Conservation (phyloP, 441 rosid species). For the Brassica balearica region DNA sequence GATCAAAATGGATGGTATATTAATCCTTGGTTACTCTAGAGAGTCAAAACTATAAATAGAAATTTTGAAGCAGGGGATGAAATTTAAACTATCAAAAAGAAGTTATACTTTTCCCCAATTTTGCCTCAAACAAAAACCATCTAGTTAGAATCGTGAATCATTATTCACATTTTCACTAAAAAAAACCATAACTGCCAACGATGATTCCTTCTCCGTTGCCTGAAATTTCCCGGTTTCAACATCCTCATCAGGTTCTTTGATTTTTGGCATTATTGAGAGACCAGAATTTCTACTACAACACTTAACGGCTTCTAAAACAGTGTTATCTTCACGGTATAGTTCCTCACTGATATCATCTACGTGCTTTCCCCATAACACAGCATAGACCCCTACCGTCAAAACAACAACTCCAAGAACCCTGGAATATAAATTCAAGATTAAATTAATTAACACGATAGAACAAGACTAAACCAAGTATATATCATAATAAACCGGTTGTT, state of each 20-base stretch:
- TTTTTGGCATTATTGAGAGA: conserved; percentile 24
- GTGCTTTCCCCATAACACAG: conserved; percentile 84
- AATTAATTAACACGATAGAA: neutral
- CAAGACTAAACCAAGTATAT: conserved; percentile 18
- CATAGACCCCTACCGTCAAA: conserved; percentile 71
- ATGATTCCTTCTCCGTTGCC: conserved; percentile 22
- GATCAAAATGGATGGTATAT: conserved; percentile 41
- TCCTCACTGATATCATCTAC: conserved; percentile 52
- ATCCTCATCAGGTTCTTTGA: conserved; percentile 41
- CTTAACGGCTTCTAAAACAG: conserved; percentile 54
- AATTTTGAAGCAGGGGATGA: conserved; percentile 28
- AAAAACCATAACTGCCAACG: conserved; percentile 31
- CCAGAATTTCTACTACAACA: conserved; percentile 38
- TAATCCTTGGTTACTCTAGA: conserved; percentile 26
- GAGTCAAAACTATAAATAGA: conserved; percentile 22
- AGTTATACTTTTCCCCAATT: conserved; percentile 12
- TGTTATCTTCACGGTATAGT: conserved; percentile 34
- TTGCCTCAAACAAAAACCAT: conserved; percentile 21
- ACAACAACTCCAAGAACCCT: conserved; percentile 66
- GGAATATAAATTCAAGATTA: conserved; percentile 39
- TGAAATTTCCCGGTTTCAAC: conserved; percentile 26
- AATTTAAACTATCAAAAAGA: neutral
- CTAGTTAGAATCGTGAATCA: conserved; percentile 16
- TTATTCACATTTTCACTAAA: conserved; percentile 26
- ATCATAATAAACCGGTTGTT: neutral